These are phyloP conservation scores for Dictyostelium citrinum DNA, from an alignment of 78 protist genomes.

Conservation along the genomic window DNA sequence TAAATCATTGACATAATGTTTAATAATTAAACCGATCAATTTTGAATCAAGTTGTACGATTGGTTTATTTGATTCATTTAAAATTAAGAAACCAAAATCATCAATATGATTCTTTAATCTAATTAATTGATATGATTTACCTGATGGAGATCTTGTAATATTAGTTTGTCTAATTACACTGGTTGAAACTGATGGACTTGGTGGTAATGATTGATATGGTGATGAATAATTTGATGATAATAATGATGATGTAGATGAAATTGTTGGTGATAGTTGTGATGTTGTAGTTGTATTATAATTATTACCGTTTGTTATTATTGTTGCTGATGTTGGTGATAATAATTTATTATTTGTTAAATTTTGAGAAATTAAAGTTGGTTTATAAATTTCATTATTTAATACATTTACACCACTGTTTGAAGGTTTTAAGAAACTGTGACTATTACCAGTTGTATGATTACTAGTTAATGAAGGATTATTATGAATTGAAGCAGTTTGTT, in stretches of 20 bases:
- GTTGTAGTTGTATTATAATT: background rate
- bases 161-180: background rate
- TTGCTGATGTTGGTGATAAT: background rate
- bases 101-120: background rate
- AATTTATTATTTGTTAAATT: background rate
- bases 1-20: background rate
- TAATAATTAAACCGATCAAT: background rate
- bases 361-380: conserved; percentile 7
- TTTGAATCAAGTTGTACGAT: background rate
- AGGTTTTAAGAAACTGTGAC: background rate
- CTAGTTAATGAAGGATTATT: background rate
- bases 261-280: background rate
- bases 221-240: background rate
- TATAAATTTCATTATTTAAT: background rate
- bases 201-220: background rate
- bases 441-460: background rate
- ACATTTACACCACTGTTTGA: background rate
- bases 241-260: background rate
- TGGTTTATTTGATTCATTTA: background rate
- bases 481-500: background rate
- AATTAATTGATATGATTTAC: background rate
- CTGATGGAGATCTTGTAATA: background rate
- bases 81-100: background rate
- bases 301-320: background rate
- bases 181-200: background rate